Evolutionary conservation across 2,329 filamentous ascomycete species (phyloP), one percentile per base, ranked within the genome.

Genomic region (Xylaria sp.): DNA sequence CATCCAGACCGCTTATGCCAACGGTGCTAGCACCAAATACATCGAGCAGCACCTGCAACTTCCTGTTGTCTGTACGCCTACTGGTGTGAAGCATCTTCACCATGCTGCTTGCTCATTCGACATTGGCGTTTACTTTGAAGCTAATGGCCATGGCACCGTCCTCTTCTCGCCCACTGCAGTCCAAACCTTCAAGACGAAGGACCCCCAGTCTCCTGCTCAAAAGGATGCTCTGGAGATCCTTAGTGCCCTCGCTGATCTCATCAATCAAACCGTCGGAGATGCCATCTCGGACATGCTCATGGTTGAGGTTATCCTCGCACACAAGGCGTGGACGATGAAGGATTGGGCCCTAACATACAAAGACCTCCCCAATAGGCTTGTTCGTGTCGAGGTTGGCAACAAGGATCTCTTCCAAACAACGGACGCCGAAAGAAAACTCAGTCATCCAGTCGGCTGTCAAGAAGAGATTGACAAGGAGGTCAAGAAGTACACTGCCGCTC

Each of bases 241-340:
- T 0, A 87, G 89, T 62, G 94, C 94, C 12, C 87, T 97, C 63
- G 91, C 91, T 60, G 93, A 98, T 75, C 88, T 99, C 72, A 97
- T 99, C 85, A 99, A 99, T 86, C 96, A 99, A 84, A 96, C 96
- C 0, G 95, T 98, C 56, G 96, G 96, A 62, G 96, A 99, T 79
- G 96, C 96, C 56, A 88, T 99, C 66, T 97, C 94, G 0, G 96
- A 99, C 82, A 92, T 98, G 88, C 89, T 99, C 55, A 90, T 99
- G 77, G 94, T 98, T 48, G 96, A 99, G 82, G 93, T 95, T 41
- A 96, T 98, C 74, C 90, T 99, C 49, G 94, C 96, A 7, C 94
- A 98, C 87, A 98, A 98, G 85, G 88, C 86, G 74, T 99, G 94
- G 94, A 90, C 89, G 31, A 90, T 94, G 55, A 91, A 91, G 79